These are phyloP conservation scores for Emericellopsis cladophorae DNA, from an alignment of 2,329 filamentous ascomycete genomes.

Conservation along the genomic window DNA sequence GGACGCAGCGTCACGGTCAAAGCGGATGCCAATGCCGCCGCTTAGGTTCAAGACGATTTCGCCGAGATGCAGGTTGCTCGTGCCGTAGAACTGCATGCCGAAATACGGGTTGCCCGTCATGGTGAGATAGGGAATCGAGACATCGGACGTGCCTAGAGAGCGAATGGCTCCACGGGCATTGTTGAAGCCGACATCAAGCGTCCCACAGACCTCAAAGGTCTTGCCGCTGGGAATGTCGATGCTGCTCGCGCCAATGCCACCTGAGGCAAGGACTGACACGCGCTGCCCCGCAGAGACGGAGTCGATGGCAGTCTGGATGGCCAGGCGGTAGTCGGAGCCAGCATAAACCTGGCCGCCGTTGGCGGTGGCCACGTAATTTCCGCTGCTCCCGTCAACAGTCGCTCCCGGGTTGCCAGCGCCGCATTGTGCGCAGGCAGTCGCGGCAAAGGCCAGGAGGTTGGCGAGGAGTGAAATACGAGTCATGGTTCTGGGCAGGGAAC, in stretches of 20 bases:
- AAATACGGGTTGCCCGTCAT: slow-evolving; percentile 4
- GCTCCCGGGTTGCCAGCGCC: slow-evolving; percentile 30
- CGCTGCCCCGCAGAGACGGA: not conserved
- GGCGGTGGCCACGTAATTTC: not conserved
- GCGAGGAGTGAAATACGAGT: slow-evolving; percentile 18
- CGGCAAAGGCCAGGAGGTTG: slow-evolving; percentile 23
- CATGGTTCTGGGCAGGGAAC: slow-evolving; percentile 11
- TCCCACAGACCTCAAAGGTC: slow-evolving; percentile 3
- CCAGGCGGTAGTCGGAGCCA: slow-evolving; percentile 1
- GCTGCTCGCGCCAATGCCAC: slow-evolving; percentile 1
- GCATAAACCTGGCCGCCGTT: slow-evolving; percentile 1
- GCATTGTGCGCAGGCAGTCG: slow-evolving; percentile 25
- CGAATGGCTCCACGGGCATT: slow-evolving; percentile 1
- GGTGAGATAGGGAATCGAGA: slow-evolving; percentile 1
- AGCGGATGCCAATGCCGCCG: slow-evolving; percentile 3
- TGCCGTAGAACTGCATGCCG: slow-evolving; percentile 1
- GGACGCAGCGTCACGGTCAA: slow-evolving; percentile 1
- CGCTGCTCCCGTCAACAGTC: slow-evolving; percentile 24
- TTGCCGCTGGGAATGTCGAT: slow-evolving; percentile 1
- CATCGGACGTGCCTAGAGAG: not conserved
- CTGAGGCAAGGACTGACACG: not conserved
- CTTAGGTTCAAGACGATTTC: slow-evolving; percentile 2
- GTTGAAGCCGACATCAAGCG: not conserved
- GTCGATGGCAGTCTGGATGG: slow-evolving; percentile 2
- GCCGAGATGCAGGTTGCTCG: slow-evolving; percentile 1